These are phyloP conservation scores for Tricholoma bakamatsutake DNA, from an alignment of 768 basidiomycete species.

Conservation along the genomic window DNA sequence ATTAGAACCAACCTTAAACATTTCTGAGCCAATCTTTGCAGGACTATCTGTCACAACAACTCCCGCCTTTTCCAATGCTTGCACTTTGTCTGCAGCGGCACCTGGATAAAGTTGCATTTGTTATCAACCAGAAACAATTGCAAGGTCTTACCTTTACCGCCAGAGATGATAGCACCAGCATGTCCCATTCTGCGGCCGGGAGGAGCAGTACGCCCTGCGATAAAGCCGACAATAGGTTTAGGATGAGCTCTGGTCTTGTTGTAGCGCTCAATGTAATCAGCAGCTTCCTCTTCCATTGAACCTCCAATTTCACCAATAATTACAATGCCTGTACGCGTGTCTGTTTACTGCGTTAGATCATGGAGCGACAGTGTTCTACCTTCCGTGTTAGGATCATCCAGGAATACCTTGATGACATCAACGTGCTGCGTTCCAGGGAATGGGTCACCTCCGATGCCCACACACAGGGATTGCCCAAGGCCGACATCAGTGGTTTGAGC, in stretches of 20 bases:
- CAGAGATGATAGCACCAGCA: conserved; percentile 96
- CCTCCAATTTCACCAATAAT: conserved; percentile 99
- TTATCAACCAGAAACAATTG: neutral
- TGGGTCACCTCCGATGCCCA: conserved; percentile 97
- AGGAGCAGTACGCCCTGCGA: conserved; percentile 96
- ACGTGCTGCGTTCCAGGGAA: conserved; percentile 95
- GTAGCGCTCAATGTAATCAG: conserved; percentile 88
- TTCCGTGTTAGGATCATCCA: conserved; percentile 90
- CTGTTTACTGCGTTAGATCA: neutral
- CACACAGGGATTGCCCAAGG: conserved; percentile 92
- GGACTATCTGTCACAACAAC: conserved; percentile 93
- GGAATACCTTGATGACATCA: conserved; percentile 94
- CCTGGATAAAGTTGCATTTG: conserved; percentile 32
- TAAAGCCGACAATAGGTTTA: conserved; percentile 97
- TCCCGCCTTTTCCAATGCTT: conserved; percentile 85
- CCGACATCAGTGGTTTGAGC: conserved; percentile 95
- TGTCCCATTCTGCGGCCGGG: conserved; percentile 98
- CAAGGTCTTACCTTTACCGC: conserved; percentile 75
- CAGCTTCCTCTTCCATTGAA: conserved; percentile 98
- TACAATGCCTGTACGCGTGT: conserved; percentile 66
- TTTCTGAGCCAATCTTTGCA: conserved; percentile 86
- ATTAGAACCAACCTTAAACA: conserved; percentile 66
- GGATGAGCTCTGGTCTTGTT: conserved; percentile 84
- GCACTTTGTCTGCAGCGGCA: conserved; percentile 91
- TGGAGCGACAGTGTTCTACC: conserved; percentile 38